Evolutionary conservation across 2,329 filamentous ascomycete species (phyloP).

Genomic region (Cercospora sp.): DNA sequence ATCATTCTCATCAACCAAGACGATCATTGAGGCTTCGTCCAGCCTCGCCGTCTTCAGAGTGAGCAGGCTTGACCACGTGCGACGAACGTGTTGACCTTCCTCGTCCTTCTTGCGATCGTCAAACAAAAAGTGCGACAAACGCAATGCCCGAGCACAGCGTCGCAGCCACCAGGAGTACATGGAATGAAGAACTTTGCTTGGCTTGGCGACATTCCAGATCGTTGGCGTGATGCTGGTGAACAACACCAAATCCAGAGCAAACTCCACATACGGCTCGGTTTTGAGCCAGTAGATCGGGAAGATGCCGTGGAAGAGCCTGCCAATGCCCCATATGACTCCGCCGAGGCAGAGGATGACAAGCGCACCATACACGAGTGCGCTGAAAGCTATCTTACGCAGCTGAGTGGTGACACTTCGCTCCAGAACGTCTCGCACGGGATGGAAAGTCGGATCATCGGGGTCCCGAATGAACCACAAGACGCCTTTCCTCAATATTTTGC

Average conservation of each 20-base stretch:
- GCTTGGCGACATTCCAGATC: slow-evolving; percentile 78
- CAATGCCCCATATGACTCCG: slow-evolving; percentile 91
- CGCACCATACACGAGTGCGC: slow-evolving; percentile 90
- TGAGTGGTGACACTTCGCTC: slow-evolving; percentile 91
- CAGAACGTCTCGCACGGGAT: slow-evolving; percentile 93
- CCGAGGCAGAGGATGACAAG: slow-evolving; percentile 90
- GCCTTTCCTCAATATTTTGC: slow-evolving; percentile 92
- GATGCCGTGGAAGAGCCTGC: slow-evolving; percentile 65
- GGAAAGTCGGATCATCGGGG: slow-evolving; percentile 96
- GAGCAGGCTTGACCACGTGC: slow-evolving; percentile 35
- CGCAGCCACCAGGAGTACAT: slow-evolving; percentile 98
- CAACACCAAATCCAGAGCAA: slow-evolving; percentile 88
- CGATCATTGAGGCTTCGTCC: slow-evolving; percentile 1
- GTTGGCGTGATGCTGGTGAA: slow-evolving; percentile 96
- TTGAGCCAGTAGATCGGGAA: slow-evolving; percentile 92
- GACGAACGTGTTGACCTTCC: slow-evolving; percentile 59
- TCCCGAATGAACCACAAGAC: slow-evolving; percentile 98
- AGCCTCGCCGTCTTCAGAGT: slow-evolving; percentile 21
- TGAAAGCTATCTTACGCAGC: slow-evolving; percentile 93
- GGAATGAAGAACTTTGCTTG: slow-evolving; percentile 76
- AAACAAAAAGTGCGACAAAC: slow-evolving; percentile 91
- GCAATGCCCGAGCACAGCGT: slow-evolving; percentile 73
- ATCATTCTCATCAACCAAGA: background rate
- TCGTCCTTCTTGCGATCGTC: slow-evolving; percentile 79
- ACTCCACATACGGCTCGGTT: slow-evolving; percentile 88